These are phyloP conservation scores for Trypanosoma caninum DNA, from an alignment of 208 protist species.

Conservation along the genomic window DNA sequence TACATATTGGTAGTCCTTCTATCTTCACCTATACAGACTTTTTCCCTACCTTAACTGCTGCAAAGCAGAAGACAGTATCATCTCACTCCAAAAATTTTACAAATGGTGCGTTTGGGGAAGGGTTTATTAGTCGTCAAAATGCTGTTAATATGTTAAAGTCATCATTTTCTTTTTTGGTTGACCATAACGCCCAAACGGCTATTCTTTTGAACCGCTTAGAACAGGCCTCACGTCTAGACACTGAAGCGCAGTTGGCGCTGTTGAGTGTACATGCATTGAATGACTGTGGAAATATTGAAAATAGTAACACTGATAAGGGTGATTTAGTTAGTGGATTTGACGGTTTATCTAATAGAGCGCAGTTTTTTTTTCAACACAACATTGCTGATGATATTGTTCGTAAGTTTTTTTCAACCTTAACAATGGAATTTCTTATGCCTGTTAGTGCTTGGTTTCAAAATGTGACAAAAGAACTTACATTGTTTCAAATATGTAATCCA, in stretches of 20 bases:
- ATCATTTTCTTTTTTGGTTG: slow-evolving; percentile 59
- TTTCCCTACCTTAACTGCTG: slow-evolving; percentile 13
- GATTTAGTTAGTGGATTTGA: neutral
- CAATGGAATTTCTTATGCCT: slow-evolving; percentile 77
- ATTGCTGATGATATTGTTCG: slow-evolving; percentile 79
- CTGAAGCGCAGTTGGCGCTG: slow-evolving; percentile 47
- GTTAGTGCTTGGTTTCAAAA: slow-evolving; percentile 60
- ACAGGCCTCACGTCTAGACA: slow-evolving; percentile 54
- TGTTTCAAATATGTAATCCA: slow-evolving; percentile 72
- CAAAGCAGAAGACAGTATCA: slow-evolving; percentile 3
- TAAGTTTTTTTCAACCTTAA: slow-evolving; percentile 86
- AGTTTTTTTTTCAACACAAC: slow-evolving; percentile 53
- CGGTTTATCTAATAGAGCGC: slow-evolving; percentile 10
- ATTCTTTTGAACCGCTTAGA: slow-evolving; percentile 63
- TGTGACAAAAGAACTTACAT: slow-evolving; percentile 29
- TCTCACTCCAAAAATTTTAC: neutral
- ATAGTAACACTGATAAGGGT: neutral
- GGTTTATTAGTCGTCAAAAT: slow-evolving; percentile 30
- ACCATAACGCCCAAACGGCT: slow-evolving; percentile 60
- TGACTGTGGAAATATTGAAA: slow-evolving; percentile 9
- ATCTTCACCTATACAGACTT: slow-evolving; percentile 25
- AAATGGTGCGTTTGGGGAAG: neutral
- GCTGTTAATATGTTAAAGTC: slow-evolving; percentile 70
- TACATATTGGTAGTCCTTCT: neutral
- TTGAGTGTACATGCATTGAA: slow-evolving; percentile 50